Conservation (phyloP, 2,329 filamentous ascomycete genomes). For the Trichoderma sp. region DNA sequence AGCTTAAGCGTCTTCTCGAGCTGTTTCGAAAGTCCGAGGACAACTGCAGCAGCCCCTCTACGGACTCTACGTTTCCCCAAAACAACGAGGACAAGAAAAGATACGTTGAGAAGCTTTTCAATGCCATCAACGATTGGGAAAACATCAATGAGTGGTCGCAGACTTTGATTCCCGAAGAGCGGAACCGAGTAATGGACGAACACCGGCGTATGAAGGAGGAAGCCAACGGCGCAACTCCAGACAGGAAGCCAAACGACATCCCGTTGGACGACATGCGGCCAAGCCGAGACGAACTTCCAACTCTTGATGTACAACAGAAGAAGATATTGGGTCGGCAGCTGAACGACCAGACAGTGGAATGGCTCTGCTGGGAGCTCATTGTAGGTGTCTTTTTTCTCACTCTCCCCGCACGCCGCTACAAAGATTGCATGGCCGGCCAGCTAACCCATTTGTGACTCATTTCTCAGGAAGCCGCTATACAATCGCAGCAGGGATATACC, state of each 20-base stretch:
- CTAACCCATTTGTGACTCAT: neutral
- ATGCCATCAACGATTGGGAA: constrained; percentile 33
- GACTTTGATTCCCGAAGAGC: constrained; percentile 20
- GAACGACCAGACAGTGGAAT: constrained; percentile 31
- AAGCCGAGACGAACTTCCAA: constrained; percentile 24
- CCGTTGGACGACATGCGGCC: constrained; percentile 26
- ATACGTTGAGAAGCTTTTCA: constrained; percentile 28
- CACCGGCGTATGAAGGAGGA: neutral
- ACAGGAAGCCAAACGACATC: neutral
- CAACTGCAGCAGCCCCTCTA: constrained; percentile 26
- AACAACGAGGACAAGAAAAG: constrained; percentile 22
- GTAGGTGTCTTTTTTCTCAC: constrained; percentile 23
- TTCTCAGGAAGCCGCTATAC: constrained; percentile 29
- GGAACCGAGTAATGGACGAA: constrained; percentile 22
- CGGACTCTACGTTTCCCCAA: constrained; percentile 27
- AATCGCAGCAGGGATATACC: constrained; percentile 33
- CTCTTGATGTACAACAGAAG: constrained; percentile 28
- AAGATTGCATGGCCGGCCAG: no score
- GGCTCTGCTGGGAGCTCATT: constrained; percentile 33
- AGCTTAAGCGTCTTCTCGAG: constrained; percentile 16
- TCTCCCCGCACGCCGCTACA: neutral
- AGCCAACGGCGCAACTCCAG: neutral
- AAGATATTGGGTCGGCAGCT: constrained; percentile 30
- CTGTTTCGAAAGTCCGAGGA: constrained; percentile 28
- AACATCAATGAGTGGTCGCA: constrained; percentile 32